Evolutionary conservation across 306 rosid genomes (phyloP).

Genomic region (Gillenia trifoliata): DNA sequence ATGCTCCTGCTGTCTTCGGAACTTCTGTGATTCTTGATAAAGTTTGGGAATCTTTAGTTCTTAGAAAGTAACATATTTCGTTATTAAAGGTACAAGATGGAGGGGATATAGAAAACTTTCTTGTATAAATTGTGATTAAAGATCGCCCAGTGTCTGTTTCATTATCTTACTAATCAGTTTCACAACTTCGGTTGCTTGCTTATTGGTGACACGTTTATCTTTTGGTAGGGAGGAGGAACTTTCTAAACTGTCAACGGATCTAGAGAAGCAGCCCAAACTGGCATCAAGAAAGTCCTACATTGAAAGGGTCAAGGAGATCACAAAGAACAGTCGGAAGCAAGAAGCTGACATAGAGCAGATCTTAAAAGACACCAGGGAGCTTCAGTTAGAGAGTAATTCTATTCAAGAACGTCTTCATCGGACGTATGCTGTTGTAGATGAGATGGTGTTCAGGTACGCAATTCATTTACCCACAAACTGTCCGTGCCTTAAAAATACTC

Average conservation of each 20-base stretch:
- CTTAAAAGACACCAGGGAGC: constrained; percentile 77
- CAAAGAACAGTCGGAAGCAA: constrained; percentile 81
- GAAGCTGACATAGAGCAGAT: constrained; percentile 76
- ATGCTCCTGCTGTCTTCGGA: neutral
- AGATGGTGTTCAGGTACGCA: constrained; percentile 73
- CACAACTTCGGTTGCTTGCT: constrained; percentile 2
- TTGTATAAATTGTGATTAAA: neutral
- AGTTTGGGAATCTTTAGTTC: neutral
- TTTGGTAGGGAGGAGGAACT: constrained; percentile 40
- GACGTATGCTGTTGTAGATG: constrained; percentile 72
- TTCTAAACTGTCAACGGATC: constrained; percentile 28
- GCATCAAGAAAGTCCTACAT: constrained; percentile 70
- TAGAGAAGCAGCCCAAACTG: constrained; percentile 39
- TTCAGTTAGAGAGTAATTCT: constrained; percentile 81
- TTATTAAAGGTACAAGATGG: neutral
- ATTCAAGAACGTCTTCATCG: constrained; percentile 86
- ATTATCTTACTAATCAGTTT: neutral
- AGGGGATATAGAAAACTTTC: neutral
- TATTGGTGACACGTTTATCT: constrained; percentile 14
- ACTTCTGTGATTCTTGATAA: neutral
- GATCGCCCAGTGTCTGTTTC: neutral
- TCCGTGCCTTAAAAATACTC: neutral
- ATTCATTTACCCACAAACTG: neutral
- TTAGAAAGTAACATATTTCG: neutral
- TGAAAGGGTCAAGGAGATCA: constrained; percentile 68